Base-by-base conservation (phyloP, 192 early-diverging fungal species). In the Coemansia sp. region DNA sequence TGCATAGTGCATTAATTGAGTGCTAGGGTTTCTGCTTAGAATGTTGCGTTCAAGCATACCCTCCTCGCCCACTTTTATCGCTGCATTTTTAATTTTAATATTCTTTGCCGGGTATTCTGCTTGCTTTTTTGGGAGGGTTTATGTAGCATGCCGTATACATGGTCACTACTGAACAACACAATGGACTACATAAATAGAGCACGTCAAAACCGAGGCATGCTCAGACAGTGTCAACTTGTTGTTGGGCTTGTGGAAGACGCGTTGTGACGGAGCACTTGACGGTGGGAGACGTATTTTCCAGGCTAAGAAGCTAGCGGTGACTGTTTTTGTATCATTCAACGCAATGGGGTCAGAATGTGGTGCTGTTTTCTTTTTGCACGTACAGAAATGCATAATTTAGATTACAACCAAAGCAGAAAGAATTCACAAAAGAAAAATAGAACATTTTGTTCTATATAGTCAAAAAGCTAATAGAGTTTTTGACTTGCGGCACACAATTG, bases 401-500 rank as follows among this genome's bases (percentile, higher is more conserved):
- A 41, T 59, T 59, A 57, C 44, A 59, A 19, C 6, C 21, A 9
- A n/a, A 26, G 18, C n/a, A 48, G 41, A 37, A 40, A 12, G 39
- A 49, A 32, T 60, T 41, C 10, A 18, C 11, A 23, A 9, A 1
- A 47, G 9, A 50, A 48, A 43, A 56, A 26, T 37, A 23, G 38
- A 43, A 42, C 42, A 10, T 61, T 19, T 61, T 12, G 38, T 45
- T 41, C 59, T 54, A 74, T 9, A 59, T 44, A 12, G 64, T 81
- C 16, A 81, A 60, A 66, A 81, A 81, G 37, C 53, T 70, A 32
- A 81, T 81, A 8, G 79, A 76, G 67, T 49, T 81, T 53, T 76
- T 81, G 49, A 41, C 53, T 3, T 49, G 75, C 3, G 54, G 49
- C 40, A n/a, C 13, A 37, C 32, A 47, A 18, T 50, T 57, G n/a